Evolutionary conservation across 441 rosid genomes (phyloP).

Genomic region (Mallotus japonicus): DNA sequence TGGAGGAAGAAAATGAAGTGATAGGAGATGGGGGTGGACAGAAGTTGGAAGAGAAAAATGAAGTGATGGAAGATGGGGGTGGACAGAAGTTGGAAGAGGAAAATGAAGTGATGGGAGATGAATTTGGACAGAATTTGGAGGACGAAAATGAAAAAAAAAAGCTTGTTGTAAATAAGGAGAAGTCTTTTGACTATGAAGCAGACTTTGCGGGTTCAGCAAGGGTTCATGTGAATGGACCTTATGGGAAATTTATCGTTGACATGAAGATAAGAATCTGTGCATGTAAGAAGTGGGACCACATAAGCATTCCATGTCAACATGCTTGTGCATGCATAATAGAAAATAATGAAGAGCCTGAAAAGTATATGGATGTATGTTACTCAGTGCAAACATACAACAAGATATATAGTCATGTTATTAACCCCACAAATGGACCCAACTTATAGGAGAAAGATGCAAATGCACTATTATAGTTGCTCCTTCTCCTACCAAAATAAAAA

Average conservation of each 20-base stretch:
- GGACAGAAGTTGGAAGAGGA: no score
- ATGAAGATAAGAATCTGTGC: not conserved
- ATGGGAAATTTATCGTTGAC: not conserved
- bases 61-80: no score
- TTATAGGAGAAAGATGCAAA: not conserved
- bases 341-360: not conserved
- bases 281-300: not conserved
- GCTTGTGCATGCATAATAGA: not conserved
- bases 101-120: no score
- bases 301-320: not conserved
- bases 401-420: no score
- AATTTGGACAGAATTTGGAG: no score
- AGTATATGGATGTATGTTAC: not conserved
- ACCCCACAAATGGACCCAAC: no score
- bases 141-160: not conserved
- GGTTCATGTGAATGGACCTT: not conserved
- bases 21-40: no score
- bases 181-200: no score
- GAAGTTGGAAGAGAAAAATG: no score
- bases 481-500: not conserved
- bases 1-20: no score
- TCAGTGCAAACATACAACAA: no score
- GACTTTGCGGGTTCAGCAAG: not conserved
- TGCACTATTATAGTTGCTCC: not conserved
- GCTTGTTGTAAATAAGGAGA: not conserved